Base-by-base conservation (phyloP, 75 land plant species). In the Chamaecyparis obtusa region DNA sequence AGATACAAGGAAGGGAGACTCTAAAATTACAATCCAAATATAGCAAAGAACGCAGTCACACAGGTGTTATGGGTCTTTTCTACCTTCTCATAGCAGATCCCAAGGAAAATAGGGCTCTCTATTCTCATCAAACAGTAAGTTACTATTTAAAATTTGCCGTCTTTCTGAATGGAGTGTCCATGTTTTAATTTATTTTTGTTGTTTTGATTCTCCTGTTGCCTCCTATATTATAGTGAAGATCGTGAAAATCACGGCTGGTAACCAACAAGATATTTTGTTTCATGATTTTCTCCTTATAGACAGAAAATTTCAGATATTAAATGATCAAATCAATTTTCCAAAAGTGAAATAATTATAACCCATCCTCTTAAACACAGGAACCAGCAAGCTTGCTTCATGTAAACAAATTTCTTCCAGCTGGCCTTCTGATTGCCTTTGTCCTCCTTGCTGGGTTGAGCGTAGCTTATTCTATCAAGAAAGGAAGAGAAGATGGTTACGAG, bases 1-100 rank as follows among this genome's bases (percentile, higher is more conserved):
- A 88, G 43, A 88, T 95, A 27, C 33, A 80, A 48, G 87, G 89
- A 56, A 94, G 95, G 2, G 99, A 97, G 90, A 87, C 78, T 11
- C 76, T 97, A 57, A 87, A 88, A 69, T 85, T 92, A 15, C 89
- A 88, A 15, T 95, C 98, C 27, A 91, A 88, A 55, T 96, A 96
- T 81, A 92, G 89, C 86, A 93, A 91, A 56, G 60, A 89, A 37
- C 83, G 46, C 27, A 69, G 86, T 17, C 99, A 97, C 71, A 95
- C 99, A 10, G 99, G 99, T 32, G 95, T 97, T 16, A 97, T 97
- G 99, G 95, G 96, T 35, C 90, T 97, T 35, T 92, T 92, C 89
- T 93, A 93, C 87, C 83, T 95, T 67, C 67, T 95, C 75, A 87
- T 95, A 71, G 94, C 96, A 33, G 95, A 95, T 24, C 35, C 83